Evolutionary conservation across 2,329 filamentous ascomycete species (phyloP), one percentile per base, ranked within the genome.

Genomic region (Corynespora cassiicola): DNA sequence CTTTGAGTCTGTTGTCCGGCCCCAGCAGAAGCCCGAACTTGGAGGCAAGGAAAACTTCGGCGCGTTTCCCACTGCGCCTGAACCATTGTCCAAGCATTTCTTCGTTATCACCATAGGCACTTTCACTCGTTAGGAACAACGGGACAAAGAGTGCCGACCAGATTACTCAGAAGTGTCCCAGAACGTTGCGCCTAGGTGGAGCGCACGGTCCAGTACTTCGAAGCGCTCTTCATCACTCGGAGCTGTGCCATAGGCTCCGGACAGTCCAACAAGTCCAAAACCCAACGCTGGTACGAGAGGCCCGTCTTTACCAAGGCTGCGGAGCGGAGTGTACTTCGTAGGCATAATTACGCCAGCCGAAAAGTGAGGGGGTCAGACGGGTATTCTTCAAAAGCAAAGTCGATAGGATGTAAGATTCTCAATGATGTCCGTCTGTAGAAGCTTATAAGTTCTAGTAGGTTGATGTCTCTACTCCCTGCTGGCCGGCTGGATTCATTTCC

Each of bases 231-330:
- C 59, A 19, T 81, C 77, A 2, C 76, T 69, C 33, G 73, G 75
- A 5, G 66, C 53, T 12, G 52, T 42, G 33, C 76, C 76, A 45
- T 80, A 79, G 56, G 73, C 75, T 29, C 62, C 58, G 30, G 47
- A 62, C 25, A 76, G 45, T 3, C 78, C 77, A 79, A 82, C 81
- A 15, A 76, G 63, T 11, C 80, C 78, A 20, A 80, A 73, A 8
- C 80, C 79, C 6, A 81, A 50, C 7, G 70, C 68, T 3, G 74
- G 70, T 19, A 84, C 74, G 14, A 72, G 52, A 0, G 77, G 77
- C 11, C 79, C 79, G 48, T 76, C 68, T 43, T 73, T 75, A 43
- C 79, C 78, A 10, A 83, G 68, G 23, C 70, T 70, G 40, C 70
- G 71, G 19, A 70, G 75, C 4, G 70, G 69, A 12, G n/a, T n/a